Evolutionary conservation across 352 stramenopile species (phyloP).

Genomic region (Globisporangium perplexum): DNA sequence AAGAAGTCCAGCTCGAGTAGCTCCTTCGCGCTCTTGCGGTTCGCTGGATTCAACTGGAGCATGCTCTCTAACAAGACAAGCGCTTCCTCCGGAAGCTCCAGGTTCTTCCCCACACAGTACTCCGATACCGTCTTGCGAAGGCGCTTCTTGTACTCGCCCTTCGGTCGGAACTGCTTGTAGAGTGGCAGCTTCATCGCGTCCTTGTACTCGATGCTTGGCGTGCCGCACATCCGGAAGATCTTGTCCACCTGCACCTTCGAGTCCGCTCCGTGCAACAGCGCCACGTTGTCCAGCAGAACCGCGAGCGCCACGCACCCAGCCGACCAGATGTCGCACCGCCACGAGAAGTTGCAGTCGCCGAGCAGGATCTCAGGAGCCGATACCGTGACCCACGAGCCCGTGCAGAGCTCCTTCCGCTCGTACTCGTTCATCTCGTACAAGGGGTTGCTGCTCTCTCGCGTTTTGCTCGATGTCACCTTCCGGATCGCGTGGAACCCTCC

Average conservation of each 20-base stretch:
- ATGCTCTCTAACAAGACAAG: conserved; percentile 66
- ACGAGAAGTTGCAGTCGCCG: conserved; percentile 61
- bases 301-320: conserved; percentile 56
- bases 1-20: conserved; percentile 63
- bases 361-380: conserved; percentile 72
- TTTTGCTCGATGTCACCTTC: conserved; percentile 30
- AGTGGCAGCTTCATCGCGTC: conserved; percentile 45
- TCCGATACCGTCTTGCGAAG: conserved; percentile 78
- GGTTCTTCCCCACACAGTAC: conserved; percentile 30
- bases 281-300: conserved; percentile 58
- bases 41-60: conserved; percentile 69
- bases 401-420: conserved; percentile 72
- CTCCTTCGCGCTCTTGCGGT: conserved; percentile 38
- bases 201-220: conserved; percentile 47
- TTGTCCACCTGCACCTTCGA: conserved; percentile 63
- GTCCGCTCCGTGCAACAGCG: conserved; percentile 60
- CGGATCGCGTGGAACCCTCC: conserved; percentile 69
- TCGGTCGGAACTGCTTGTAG: conserved; percentile 51
- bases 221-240: conserved; percentile 77
- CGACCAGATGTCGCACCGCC: conserved; percentile 72
- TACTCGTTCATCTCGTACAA: conserved; percentile 66
- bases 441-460: conserved; percentile 21
- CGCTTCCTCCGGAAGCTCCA: conserved; percentile 45
- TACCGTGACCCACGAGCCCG: conserved; percentile 58
- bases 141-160: conserved; percentile 72